Base-by-base conservation (phyloP, 805 yeast species). In the Hanseniaspora clermontiae region DNA sequence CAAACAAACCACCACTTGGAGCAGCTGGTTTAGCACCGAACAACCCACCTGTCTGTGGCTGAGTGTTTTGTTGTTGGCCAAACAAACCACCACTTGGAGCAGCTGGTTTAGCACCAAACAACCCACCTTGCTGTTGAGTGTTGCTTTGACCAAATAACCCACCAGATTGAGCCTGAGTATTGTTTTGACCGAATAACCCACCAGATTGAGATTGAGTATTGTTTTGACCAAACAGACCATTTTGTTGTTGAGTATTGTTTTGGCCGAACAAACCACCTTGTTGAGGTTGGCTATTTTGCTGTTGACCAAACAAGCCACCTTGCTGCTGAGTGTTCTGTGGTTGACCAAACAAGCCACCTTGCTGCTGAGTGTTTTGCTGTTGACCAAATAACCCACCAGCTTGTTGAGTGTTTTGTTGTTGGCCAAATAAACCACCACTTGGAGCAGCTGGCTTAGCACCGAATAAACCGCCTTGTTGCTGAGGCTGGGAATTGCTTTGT, bases 321-420 rank as follows among this genome's bases (percentile, higher is more conserved):
- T 62, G 61, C 20, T 48, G 65, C 59, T 27, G 57, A 24, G 20
- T 55, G 15, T 65, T 45, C 14, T 70, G 67, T 31, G 34, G 62
- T 36, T 36, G 38, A 37, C 79, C 78, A 68, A 77, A 72, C 27
- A 72, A 62, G 19, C 65, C 66, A 14, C 54, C 48, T 42, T 60
- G 47, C 6, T 58, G 60, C 58, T 62, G 48, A 62, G 57, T 57
- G 36, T 60, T 64, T 60, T 61, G 60, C 64, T 68, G 38, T 14
- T 36, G 38, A 36, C 79, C 79, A 63, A 78, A 78, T 53, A 76
- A 63, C 1, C 78, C 78, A 24, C 76, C 74, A 12, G 61, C 36
- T 27, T 45, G 27, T 5, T 49, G 24, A 59, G 6, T 29, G 42
- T 37, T 59, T 58, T 60, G 61, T 58, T 60, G 58, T 54, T 56